Evolutionary conservation across 768 basidiomycete species (phyloP), one percentile per base, ranked within the genome.

Genomic region (Terana coerulea): DNA sequence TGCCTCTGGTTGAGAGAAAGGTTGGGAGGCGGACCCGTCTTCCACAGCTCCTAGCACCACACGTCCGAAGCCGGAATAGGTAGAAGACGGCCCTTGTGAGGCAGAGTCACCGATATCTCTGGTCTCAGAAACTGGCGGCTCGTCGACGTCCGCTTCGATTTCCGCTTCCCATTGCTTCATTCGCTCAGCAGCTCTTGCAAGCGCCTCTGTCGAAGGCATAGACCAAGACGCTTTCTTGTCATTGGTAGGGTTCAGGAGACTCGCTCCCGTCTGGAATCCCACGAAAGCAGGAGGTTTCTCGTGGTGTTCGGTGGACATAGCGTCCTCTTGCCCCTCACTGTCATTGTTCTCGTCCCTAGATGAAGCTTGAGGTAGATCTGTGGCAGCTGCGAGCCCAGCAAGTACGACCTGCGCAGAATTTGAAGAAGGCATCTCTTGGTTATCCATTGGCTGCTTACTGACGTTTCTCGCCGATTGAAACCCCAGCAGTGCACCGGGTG

Each of bases 111-210:
- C 17, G 42, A 35, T 11, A 24, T 21, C 36, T 52, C 35, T 42
- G 21, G 6, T 33, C 52, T 21, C 2, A 11, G 6, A 26, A n/a
- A 22, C 35, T 24, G 36, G 49, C 15, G 60, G 52, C 1, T 50
- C 47, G 1, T 54, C 55, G 14, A 59, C 33, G 19, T 63, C 63
- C 3, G 30, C 43, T 9, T 61, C 60, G 14, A 61, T 42, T 24
- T 64, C 64, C 6, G 36, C 39, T 15, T 64, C 50, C 65, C 65
- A 66, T 21, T 51, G 49, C 40, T 59, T 55, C 60, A 63, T 60
- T 43, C 42, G 59, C 43, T 44, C 39, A 15, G 49, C 56, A 0
- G 63, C 65, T 19, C 51, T 55, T 8, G 58, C 59, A 2, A 66
- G 51, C 0, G 65, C 60, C 12, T 56, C 59, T 1, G 58, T 58